Percentiles rank a stretch among this genome's conserved stretches.
Evolutionary conservation across 1,284 basidiomycete species (phyloP).

Genomic region (Irpex sp.): DNA sequence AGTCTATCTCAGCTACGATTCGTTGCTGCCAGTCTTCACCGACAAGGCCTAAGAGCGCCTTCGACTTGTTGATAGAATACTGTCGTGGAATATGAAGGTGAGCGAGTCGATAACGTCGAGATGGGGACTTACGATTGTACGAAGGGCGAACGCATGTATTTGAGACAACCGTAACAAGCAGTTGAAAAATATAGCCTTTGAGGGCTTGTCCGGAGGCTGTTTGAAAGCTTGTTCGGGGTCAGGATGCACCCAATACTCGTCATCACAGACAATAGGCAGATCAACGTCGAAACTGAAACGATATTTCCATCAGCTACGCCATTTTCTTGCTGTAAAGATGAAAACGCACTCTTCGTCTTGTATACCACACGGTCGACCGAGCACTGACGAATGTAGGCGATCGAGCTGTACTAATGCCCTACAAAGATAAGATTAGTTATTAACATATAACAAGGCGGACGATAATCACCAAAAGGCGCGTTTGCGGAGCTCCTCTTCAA

Average conservation of each 20-base stretch:
- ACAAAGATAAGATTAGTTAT: background rate
- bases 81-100: background rate
- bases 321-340: background rate
- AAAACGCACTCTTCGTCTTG: conserved; percentile 77
- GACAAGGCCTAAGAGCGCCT: conserved; percentile 11
- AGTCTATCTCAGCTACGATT: conserved; percentile 20
- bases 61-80: conserved; percentile 20
- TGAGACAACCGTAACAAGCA: conserved; percentile 56
- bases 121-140: conserved; percentile 46
- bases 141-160: conserved; percentile 59
- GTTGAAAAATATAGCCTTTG: conserved; percentile 53
- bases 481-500: conserved; percentile 54
- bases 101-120: background rate
- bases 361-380: conserved; percentile 83
- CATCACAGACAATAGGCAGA: conserved; percentile 63
- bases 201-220: conserved; percentile 51
- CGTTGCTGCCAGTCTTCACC: conserved; percentile 18
- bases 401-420: conserved; percentile 67
- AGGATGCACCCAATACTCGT: conserved; percentile 62
- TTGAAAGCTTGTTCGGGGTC: conserved; percentile 39
- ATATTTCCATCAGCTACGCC: background rate
- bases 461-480: conserved; percentile 67
- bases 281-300: conserved; percentile 58
- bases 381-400: conserved; percentile 59
- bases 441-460: background rate